Conservation (phyloP, 2,329 filamentous ascomycete species). For the Fusarium lateritium region DNA sequence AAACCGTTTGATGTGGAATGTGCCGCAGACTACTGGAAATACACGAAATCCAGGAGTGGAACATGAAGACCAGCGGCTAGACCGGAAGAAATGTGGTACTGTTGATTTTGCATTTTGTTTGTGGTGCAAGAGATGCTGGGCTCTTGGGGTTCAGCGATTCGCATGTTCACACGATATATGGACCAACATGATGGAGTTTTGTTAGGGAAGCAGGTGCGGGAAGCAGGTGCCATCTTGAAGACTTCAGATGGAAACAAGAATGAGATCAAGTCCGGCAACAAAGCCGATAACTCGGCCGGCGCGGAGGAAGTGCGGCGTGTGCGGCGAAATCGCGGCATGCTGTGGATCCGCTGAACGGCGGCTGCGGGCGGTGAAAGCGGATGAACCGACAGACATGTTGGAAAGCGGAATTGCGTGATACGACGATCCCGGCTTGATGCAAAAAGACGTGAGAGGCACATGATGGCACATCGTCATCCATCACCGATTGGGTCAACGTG, state of each 20-base stretch:
- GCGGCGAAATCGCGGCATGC: conserved; percentile 49
- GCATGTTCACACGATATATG: conserved; percentile 31
- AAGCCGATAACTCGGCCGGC: conserved; percentile 39
- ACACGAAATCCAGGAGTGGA: conserved; percentile 13
- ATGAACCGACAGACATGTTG: conserved; percentile 36
- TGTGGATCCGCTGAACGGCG: conserved; percentile 25
- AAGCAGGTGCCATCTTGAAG: conserved; percentile 12
- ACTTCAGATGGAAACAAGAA: conserved; percentile 21
- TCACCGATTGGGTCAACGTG: conserved; percentile 19
- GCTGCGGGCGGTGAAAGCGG: conserved; percentile 34
- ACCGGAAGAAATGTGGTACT: conserved; percentile 13
- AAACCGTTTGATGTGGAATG: conserved; percentile 15
- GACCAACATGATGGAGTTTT: conserved; percentile 36
- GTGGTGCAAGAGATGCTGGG: conserved; percentile 18
- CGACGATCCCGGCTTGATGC: conserved; percentile 34
- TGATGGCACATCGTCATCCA: conserved; percentile 22
- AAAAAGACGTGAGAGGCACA: conserved; percentile 33
- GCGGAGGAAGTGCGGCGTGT: conserved; percentile 44
- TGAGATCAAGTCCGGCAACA: conserved; percentile 34
- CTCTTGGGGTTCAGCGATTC: conserved; percentile 17
- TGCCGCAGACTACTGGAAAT: conserved; percentile 20
- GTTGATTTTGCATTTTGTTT: conserved; percentile 12
- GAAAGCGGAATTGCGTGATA: conserved; percentile 47
- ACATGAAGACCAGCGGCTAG: conserved; percentile 23
- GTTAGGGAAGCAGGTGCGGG: conserved; percentile 11